Conservation (phyloP, 495 filamentous ascomycete species). For the Talaromyces ruber region DNA sequence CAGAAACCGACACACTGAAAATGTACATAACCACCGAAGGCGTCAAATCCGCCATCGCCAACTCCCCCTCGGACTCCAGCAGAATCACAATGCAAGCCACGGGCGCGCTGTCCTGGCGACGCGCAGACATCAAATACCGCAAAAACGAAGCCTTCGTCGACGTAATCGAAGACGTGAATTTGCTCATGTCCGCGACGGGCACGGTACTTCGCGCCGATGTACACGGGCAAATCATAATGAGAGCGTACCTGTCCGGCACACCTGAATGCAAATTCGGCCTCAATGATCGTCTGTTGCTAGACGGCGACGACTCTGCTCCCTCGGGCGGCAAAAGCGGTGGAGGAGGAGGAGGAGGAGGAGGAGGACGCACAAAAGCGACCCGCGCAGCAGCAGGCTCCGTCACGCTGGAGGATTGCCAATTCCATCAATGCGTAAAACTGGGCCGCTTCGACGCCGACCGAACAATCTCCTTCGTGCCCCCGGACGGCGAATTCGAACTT, state of each 20-base stretch:
- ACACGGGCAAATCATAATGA: constrained; percentile 97
- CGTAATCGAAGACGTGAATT: constrained; percentile 98
- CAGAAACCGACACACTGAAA: constrained; percentile 96
- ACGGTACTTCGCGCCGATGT: constrained; percentile 95
- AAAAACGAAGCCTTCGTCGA: constrained; percentile 99
- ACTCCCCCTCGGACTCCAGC: constrained; percentile 64
- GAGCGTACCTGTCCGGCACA: constrained; percentile 91
- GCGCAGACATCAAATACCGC: constrained; percentile 95
- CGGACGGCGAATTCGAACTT: constrained; percentile 97
- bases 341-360: constrained; percentile 17
- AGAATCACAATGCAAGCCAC: constrained; percentile 99
- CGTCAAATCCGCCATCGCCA: constrained; percentile 87
- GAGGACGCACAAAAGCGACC: constrained; percentile 62
- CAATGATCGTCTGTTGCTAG: constrained; percentile 89
- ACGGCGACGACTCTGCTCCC: constrained; percentile 59
- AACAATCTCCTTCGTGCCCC: constrained; percentile 96
- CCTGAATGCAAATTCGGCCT: constrained; percentile 99
- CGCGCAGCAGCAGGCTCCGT: constrained; percentile 94
- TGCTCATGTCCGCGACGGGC: constrained; percentile 94
- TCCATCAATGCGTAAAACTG: constrained; percentile 98
- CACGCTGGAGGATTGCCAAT: constrained; percentile 95
- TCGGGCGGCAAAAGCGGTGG: constrained; percentile 39
- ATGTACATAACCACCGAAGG: constrained; percentile 99
- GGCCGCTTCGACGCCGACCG: constrained; percentile 95
- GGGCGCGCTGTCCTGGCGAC: constrained; percentile 91